These are phyloP conservation scores for Apocynum venetum DNA, from an alignment of 257 asterid genomes.

Conservation along the genomic window DNA sequence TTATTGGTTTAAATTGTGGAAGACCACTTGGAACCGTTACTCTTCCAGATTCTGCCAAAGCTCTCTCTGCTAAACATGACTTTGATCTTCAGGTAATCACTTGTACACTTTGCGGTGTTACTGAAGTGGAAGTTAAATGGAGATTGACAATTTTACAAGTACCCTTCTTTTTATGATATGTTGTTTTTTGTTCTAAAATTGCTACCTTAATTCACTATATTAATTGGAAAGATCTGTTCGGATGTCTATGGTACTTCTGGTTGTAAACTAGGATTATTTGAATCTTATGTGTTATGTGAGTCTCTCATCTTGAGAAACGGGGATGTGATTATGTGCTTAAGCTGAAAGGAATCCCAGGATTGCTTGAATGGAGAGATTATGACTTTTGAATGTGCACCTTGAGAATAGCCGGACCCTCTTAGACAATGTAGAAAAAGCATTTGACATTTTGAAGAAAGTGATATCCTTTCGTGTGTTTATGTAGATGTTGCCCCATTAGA, in stretches of 20 bases:
- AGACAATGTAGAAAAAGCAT: background rate
- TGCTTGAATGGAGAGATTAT: background rate
- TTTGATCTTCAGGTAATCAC: slow-evolving; percentile 82
- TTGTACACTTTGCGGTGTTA: background rate
- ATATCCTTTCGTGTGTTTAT: no score
- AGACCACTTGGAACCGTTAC: slow-evolving; percentile 42
- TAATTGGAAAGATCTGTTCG: background rate
- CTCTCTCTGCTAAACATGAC: slow-evolving; percentile 57
- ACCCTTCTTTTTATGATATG: background rate
- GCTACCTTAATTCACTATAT: background rate
- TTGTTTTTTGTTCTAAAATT: background rate
- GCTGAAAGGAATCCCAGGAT: background rate
- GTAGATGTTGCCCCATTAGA: background rate
- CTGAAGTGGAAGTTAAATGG: background rate
- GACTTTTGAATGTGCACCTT: background rate
- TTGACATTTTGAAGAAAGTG: background rate
- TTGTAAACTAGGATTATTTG: background rate
- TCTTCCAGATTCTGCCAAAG: slow-evolving; percentile 48
- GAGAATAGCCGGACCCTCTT: background rate
- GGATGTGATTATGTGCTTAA: background rate
- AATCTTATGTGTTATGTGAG: background rate
- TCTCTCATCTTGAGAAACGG: background rate
- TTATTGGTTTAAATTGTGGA: slow-evolving; percentile 82
- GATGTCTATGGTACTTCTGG: background rate
- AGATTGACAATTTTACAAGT: background rate